Evolutionary conservation across 106 monocot genomes (phyloP), one percentile per base, ranked within the genome.

Genomic region (Triglochin maritima): DNA sequence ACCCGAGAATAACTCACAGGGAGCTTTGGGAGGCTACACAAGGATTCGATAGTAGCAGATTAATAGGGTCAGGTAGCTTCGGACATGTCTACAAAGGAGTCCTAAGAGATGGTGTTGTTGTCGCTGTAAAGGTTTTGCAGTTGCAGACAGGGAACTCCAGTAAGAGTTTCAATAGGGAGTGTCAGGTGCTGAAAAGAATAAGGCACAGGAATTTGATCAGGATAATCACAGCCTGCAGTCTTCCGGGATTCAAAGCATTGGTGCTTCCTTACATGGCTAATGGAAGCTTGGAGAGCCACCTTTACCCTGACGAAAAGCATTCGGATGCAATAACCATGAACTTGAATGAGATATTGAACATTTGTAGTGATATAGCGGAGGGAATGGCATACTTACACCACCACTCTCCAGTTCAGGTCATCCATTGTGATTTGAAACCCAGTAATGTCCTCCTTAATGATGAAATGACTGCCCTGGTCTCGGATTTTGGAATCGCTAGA

Each of bases 341-440:
- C 71, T 64, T 93, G 69, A 50, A 65, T 50, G 75, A 81, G 70
- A 13, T 90, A 41, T 70, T 94, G 11, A 85, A 58, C 69, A 83
- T 94, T 42, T 60, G 66, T 3, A 74, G 86, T 51, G 83, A 90
- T 67, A 56, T 94, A 1, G 94, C 94, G 2, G 84, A 94, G 58
- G 94, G 84, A 6, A 81, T 94, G 71, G 87, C 90, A 13, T 94
- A 94, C 76, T 56, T 94, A 63, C 94, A 94, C 74, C 85, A 94
- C 59, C 76, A 90, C 50, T 80, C 94, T 51, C 87, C 85, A 3
- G 87, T 87, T 7, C 81, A 51, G 50, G 87, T 95, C 3, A 64
- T 90, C 16, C 94, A 95, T 64, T 95, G 94, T 68, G 94, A 95
- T 76, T 79, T 95, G 44, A 95, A 95, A 73, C 94, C 94, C 4